These are phyloP conservation scores for Serendipita vermifera DNA, from an alignment of 768 basidiomycete genomes.

Conservation along the genomic window DNA sequence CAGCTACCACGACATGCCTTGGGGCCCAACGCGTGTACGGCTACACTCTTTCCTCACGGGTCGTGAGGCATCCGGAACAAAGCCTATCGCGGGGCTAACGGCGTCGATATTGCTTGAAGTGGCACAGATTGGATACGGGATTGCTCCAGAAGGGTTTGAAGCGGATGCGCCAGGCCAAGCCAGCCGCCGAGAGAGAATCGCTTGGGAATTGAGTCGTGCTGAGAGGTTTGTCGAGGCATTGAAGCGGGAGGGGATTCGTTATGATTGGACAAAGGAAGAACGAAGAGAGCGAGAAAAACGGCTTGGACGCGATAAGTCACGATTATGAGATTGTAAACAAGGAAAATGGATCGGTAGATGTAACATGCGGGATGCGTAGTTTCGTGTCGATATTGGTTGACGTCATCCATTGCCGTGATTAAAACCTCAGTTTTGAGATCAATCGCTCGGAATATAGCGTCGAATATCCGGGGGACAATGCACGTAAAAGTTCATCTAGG, in stretches of 20 bases:
- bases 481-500: neutral
- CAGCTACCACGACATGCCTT: constrained; percentile 42
- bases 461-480: neutral
- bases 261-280: constrained; percentile 9
- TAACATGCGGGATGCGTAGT: too few relatives aligned
- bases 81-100: constrained; percentile 81
- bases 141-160: constrained; percentile 31
- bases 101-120: constrained; percentile 54
- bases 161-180: constrained; percentile 33
- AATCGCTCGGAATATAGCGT: neutral
- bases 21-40: constrained; percentile 31
- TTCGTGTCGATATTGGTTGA: too few relatives aligned
- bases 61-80: constrained; percentile 68
- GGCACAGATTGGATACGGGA: constrained; percentile 38
- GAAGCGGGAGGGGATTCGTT: constrained; percentile 12
- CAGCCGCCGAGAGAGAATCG: constrained; percentile 30
- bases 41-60: constrained; percentile 78
- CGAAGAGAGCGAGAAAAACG: neutral
- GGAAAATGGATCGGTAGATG: too few relatives aligned
- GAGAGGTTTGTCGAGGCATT: constrained; percentile 15
- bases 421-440: too few relatives aligned
- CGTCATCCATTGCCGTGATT: too few relatives aligned
- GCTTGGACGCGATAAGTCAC: too few relatives aligned
- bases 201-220: constrained; percentile 25
- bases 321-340: too few relatives aligned